phyloP scores from a whole-genome alignment of 2,329 filamentous ascomycete genomes.

The Scedosporium boydii region DNA sequence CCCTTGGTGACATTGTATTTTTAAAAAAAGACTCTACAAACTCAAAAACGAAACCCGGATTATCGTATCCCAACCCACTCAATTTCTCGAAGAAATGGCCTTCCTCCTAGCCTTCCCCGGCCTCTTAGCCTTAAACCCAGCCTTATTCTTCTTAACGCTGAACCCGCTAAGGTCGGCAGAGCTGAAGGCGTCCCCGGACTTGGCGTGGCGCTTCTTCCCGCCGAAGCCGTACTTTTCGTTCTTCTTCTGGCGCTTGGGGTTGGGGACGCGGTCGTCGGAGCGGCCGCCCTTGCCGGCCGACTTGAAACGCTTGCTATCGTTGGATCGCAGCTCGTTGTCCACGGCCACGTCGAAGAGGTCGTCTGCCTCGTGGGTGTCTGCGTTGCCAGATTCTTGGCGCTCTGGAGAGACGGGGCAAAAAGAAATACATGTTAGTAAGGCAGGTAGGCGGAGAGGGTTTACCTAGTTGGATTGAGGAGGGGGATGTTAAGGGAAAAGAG shows the following conservation, averaged over 20 bases:
- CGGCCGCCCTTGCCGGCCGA: constrained; percentile 26
- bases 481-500: neutral
- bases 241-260: constrained; percentile 81
- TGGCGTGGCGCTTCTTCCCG: constrained; percentile 84
- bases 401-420: constrained; percentile 44
- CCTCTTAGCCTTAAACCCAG: constrained; percentile 8
- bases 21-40: neutral
- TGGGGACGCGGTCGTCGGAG: constrained; percentile 29
- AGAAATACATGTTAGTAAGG: constrained; percentile 15
- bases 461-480: neutral
- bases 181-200: constrained; percentile 82
- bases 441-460: constrained; percentile 9
- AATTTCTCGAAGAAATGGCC: constrained; percentile 9
- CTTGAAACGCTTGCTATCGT: constrained; percentile 18
- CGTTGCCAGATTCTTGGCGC: constrained; percentile 59
- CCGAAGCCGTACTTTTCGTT: constrained; percentile 92
- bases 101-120: constrained; percentile 13
- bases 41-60: neutral
- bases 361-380: constrained; percentile 59
- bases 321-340: constrained; percentile 50
- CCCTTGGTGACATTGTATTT: too few relatives aligned
- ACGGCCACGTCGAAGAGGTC: constrained; percentile 89
- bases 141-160: constrained; percentile 52
- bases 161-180: constrained; percentile 74
- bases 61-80: neutral